A percentile compares a stretch with the other conserved stretches of the same genome.
phyloP scores from a whole-genome alignment of 139 green algal genomes.

The Raphidocelis subcapitata region DNA sequence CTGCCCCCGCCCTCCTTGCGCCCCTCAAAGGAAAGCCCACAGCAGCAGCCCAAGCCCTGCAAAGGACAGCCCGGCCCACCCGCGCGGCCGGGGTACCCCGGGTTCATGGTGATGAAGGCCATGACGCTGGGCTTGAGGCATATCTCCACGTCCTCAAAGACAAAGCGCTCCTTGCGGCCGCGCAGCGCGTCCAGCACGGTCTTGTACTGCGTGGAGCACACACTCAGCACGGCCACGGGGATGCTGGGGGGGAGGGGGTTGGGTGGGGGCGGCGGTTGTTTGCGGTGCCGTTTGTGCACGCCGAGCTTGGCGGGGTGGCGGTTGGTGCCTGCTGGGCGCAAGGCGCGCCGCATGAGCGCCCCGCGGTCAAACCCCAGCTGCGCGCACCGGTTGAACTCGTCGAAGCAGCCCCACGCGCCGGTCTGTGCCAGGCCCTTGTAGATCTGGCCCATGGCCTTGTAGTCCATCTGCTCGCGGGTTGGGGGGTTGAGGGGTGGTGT shows the following conservation, averaged over 20 bases:
- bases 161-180: constrained; percentile 71
- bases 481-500: no score
- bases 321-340: no score
- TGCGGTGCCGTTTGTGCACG: no score
- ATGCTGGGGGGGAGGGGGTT: not conserved
- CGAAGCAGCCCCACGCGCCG: constrained; percentile 93
- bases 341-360: no score
- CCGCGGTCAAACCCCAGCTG: no score
- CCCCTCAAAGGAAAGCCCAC: no score
- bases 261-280: no score
- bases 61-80: no score
- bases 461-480: constrained; percentile 96
- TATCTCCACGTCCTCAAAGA: constrained; percentile 81
- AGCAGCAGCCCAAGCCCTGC: no score
- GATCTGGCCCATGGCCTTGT: constrained; percentile 86
- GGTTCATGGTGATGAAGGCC: constrained; percentile 93
- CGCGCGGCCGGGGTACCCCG: constrained; percentile 24
- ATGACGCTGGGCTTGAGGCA: constrained; percentile 68
- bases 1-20: no score
- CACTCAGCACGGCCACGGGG: constrained; percentile 87
- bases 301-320: no score
- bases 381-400: constrained; percentile 88
- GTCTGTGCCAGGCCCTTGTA: constrained; percentile 93
- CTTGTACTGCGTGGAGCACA: constrained; percentile 96
- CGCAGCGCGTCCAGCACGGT: constrained; percentile 90